These are phyloP conservation scores for Cryptosporidium ubiquitum DNA, from an alignment of 169 alveolate species.

Conservation along the genomic window DNA sequence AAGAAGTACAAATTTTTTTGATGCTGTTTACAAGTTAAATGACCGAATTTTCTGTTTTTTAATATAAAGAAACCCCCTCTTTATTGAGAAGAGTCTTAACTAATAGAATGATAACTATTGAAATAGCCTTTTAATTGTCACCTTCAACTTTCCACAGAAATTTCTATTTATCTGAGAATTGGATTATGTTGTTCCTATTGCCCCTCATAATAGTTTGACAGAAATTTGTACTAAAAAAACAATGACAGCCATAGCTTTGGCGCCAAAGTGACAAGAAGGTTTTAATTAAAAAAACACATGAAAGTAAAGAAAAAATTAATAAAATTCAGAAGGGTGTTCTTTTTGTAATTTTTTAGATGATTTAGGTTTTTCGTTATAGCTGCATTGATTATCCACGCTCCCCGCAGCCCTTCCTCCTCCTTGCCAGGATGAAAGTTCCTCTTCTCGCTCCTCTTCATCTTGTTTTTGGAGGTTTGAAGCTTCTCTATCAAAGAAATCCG, in stretches of 20 bases:
- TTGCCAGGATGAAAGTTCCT: constrained; percentile 43
- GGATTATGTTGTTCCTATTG: neutral
- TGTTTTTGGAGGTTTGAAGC: constrained; percentile 47
- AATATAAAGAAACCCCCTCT: too few relatives aligned
- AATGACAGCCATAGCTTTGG: neutral
- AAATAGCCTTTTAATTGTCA: too few relatives aligned
- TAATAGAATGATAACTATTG: too few relatives aligned
- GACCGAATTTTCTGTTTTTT: neutral
- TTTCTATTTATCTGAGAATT: neutral
- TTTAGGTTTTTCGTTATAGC: constrained; percentile 3
- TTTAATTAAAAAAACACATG: too few relatives aligned
- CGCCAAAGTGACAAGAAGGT: neutral
- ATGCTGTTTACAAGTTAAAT: neutral
- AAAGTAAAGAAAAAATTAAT: neutral
- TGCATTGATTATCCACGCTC: neutral
- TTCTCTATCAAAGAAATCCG: constrained; percentile 86
- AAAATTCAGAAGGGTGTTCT: constrained; percentile 60
- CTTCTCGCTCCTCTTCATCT: constrained; percentile 57
- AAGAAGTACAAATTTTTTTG: neutral
- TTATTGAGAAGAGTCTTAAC: too few relatives aligned
- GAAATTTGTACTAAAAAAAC: too few relatives aligned
- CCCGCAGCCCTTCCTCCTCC: constrained; percentile 51
- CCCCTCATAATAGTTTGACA: neutral
- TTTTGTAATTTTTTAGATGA: constrained; percentile 29
- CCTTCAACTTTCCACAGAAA: too few relatives aligned